phyloP scores from a whole-genome alignment of 306 rosid genomes.

The Coriaria nepalensis region DNA sequence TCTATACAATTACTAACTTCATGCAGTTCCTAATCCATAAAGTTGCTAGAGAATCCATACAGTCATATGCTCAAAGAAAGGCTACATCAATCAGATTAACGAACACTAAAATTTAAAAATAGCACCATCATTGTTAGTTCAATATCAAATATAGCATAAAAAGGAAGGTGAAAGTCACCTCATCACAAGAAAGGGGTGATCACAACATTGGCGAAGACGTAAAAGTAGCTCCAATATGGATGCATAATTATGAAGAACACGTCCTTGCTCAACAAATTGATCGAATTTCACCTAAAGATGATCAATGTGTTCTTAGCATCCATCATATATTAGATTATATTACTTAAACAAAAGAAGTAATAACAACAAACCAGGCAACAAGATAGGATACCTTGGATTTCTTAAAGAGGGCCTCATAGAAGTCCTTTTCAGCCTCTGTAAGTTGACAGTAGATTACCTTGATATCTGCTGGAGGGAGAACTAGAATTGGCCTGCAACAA shows the following conservation, averaged over 20 bases:
- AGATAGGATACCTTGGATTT: conserved; percentile 63
- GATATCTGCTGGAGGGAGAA: conserved; percentile 89
- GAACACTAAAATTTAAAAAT: too few relatives aligned
- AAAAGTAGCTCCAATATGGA: conserved; percentile 89
- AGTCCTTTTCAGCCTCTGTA: conserved; percentile 84
- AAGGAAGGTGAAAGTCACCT: conserved; percentile 34
- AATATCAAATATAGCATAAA: not conserved
- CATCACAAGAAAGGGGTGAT: conserved; percentile 97
- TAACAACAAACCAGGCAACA: not conserved
- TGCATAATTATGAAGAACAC: conserved; percentile 97
- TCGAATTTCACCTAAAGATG: conserved; percentile 68
- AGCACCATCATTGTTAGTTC: too few relatives aligned
- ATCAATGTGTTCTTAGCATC: not conserved
- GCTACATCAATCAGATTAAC: too few relatives aligned
- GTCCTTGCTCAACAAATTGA: conserved; percentile 95
- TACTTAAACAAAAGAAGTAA: too few relatives aligned
- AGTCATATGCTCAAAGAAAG: too few relatives aligned
- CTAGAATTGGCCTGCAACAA: conserved; percentile 75
- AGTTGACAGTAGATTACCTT: conserved; percentile 81
- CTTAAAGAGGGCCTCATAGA: conserved; percentile 77
- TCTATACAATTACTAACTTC: too few relatives aligned
- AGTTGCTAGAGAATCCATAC: too few relatives aligned
- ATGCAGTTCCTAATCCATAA: too few relatives aligned
- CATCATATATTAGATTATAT: too few relatives aligned
- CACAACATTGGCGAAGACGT: conserved; percentile 97